Conservation (phyloP, 257 asterid genomes). For the Petrea volubilis region DNA sequence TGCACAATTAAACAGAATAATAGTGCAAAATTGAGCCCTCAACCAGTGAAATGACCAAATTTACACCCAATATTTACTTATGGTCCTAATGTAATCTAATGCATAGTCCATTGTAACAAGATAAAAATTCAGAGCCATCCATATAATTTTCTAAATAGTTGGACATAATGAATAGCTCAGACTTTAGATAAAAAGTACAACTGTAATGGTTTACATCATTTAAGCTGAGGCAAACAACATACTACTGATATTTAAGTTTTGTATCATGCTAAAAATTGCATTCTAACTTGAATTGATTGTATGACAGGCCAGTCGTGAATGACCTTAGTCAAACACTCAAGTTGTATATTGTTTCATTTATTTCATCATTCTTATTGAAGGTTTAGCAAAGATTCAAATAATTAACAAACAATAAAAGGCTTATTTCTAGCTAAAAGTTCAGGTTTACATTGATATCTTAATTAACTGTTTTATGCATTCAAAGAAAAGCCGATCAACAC, state of each 20-base stretch:
- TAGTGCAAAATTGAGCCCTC: constrained; percentile 14
- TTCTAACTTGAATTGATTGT: constrained; percentile 1
- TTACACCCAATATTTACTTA: not conserved
- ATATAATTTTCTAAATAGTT: not conserved
- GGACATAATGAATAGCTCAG: not conserved
- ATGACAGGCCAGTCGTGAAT: not conserved
- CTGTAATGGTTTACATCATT: not conserved
- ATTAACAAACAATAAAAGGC: not conserved
- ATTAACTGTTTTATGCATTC: not conserved
- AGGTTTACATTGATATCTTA: not conserved
- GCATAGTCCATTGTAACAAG: not conserved
- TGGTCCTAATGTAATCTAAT: not conserved
- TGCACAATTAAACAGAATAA: not conserved
- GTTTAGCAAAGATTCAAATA: not conserved
- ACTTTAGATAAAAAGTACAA: constrained; percentile 4
- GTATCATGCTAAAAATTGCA: not conserved
- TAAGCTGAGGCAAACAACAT: constrained; percentile 13
- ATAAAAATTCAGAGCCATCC: not conserved
- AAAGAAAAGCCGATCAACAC: constrained; percentile 1
- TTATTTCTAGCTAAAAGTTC: constrained; percentile 5
- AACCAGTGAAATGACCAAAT: not conserved
- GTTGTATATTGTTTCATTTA: not conserved
- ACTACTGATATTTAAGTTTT: not conserved
- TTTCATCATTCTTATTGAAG: constrained; percentile 4
- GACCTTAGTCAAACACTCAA: not conserved